Base-by-base conservation (phyloP, 2,329 filamentous ascomycete genomes). In the Ophiostoma sp. region DNA sequence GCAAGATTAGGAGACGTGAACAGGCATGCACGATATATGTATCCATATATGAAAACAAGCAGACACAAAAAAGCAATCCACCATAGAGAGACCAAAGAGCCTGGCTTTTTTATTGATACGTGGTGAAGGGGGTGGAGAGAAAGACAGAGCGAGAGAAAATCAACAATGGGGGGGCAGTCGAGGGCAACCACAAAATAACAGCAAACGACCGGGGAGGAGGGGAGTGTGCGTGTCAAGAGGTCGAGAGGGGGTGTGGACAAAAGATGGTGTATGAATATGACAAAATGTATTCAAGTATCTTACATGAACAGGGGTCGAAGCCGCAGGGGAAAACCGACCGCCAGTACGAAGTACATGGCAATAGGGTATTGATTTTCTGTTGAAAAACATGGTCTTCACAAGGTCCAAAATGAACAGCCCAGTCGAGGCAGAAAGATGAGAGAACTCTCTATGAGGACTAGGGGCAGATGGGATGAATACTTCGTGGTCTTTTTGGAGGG, bases 21-120 rank as follows among this genome's bases (percentile, higher is more conserved):
- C 33, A 42, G 42, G 19, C 28, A 71, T 69, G 61, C 42, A 70
- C 55, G 48, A 36, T 72, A 48, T 70, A 66, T 64, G 73, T 72
- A 72, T 72, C 22, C 61, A 72, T 70, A 70, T 74, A 70, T 70
- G 70, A 59, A 48, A 68, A 25, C 50, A 72, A 68, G 17, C 25
- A 28, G 25, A 57, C 33, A 42, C 48, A 22, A 22, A 57, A 50
- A 36, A 22, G 17, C 39, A 71, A 61, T 17, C 50, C 33, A 25
- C 59, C 36, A 66, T 3, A 33, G n/a, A 39, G 15, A 42, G 33
- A 66, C 12, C 36, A 45, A 28, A 45, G 31, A 36, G 61, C 36
- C 61, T 45, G 28, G 61, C 11, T 45, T 36, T 66, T 66, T 25
- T 36, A 61, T 19, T 61, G 57, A 61, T 61, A 61, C 17, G 25